Percentiles rank a stretch among this genome's conserved stretches.
Conservation (phyloP, 768 basidiomycete genomes). For the Phanerochaete sordida region DNA sequence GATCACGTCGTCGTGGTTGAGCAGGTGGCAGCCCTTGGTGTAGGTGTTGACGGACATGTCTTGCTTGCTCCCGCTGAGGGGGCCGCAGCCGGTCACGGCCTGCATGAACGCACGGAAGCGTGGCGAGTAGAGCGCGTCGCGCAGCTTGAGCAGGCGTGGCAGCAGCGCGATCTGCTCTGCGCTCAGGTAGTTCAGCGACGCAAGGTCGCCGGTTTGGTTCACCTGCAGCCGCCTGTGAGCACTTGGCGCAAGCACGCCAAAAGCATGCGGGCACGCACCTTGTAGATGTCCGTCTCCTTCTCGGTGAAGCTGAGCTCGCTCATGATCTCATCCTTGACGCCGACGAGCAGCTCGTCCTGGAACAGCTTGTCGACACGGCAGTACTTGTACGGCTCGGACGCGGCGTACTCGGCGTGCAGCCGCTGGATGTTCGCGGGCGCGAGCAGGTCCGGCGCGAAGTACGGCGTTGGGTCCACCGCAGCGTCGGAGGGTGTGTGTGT, state of each 20-base stretch:
- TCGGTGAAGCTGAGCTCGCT: slow-evolving; percentile 78
- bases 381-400: slow-evolving; percentile 76
- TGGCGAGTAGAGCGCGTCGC: slow-evolving; percentile 87
- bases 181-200: slow-evolving; percentile 86
- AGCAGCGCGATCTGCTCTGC: slow-evolving; percentile 74
- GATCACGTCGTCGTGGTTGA: slow-evolving; percentile 99
- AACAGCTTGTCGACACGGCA: slow-evolving; percentile 78
- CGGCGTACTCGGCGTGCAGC: slow-evolving; percentile 52
- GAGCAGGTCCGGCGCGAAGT: slow-evolving; percentile 55
- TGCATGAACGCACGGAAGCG: slow-evolving; percentile 81
- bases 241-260: not conserved
- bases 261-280: slow-evolving; percentile 45
- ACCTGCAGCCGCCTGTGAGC: slow-evolving; percentile 47
- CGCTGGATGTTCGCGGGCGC: slow-evolving; percentile 51
- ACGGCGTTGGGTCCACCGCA: slow-evolving; percentile 23
- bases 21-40: slow-evolving; percentile 86
- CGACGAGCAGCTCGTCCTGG: slow-evolving; percentile 73
- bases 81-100: slow-evolving; percentile 87
- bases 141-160: slow-evolving; percentile 74
- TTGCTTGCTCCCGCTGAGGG: slow-evolving; percentile 86
- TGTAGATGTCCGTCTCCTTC: slow-evolving; percentile 99
- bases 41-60: slow-evolving; percentile 96
- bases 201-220: slow-evolving; percentile 95
- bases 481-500: not conserved
- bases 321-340: slow-evolving; percentile 83